Evolutionary conservation across 331 rosid species (phyloP).

Genomic region (Spiraea crenata): DNA sequence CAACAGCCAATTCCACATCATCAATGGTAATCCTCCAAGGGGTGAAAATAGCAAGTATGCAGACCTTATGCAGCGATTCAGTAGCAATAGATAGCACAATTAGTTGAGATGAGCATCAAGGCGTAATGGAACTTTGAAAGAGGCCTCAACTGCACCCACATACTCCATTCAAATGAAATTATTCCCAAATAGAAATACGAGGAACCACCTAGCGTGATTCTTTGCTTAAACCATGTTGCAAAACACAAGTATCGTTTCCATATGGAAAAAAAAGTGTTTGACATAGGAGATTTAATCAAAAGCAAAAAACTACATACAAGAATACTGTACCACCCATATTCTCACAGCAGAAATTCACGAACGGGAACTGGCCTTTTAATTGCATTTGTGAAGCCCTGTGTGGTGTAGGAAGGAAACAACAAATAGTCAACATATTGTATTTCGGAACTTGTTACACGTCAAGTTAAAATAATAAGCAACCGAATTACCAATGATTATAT

Average conservation of each 20-base stretch:
- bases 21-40: not conserved
- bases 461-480: too few relatives aligned
- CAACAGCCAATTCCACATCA: not conserved
- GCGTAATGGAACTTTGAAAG: not conserved
- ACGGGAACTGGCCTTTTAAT: slow-evolving; percentile 88
- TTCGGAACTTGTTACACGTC: too few relatives aligned
- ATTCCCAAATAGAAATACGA: not conserved
- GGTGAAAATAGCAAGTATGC: not conserved
- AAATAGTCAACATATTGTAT: slow-evolving; percentile 9
- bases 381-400: slow-evolving; percentile 93
- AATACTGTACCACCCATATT: slow-evolving; percentile 8
- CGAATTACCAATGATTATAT: too few relatives aligned
- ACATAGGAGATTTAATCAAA: not conserved
- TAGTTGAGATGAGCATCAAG: not conserved
- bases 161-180: not conserved
- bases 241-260: not conserved
- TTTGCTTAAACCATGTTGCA: not conserved
- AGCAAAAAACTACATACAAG: not conserved
- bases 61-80: not conserved
- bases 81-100: not conserved
- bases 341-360: slow-evolving; percentile 64
- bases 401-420: slow-evolving; percentile 11
- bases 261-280: not conserved
- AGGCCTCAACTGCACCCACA: not conserved
- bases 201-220: not conserved